Percentiles rank a stretch among this genome's conserved stretches.
Evolutionary conservation across 116 monocot genomes (phyloP).

Genomic region (Papilionanthe hybrid): DNA sequence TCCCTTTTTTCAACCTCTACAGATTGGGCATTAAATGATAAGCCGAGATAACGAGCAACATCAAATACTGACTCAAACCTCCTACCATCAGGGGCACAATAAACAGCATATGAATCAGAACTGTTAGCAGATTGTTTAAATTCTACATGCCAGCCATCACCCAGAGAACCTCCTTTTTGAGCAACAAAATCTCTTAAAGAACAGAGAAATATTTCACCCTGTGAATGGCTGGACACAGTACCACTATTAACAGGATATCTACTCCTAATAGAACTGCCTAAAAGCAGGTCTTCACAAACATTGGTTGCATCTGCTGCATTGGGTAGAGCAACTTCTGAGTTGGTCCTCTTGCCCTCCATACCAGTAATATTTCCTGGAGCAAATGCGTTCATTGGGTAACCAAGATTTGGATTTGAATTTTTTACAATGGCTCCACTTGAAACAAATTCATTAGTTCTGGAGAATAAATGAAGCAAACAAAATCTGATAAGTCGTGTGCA

Average conservation of each 20-base stretch:
- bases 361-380: conserved; percentile 15
- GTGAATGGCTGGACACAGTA: conserved; percentile 12
- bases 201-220: conserved; percentile 32
- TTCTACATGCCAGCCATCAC: conserved; percentile 63
- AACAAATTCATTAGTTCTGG: conserved; percentile 30
- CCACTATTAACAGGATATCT: conserved; percentile 10
- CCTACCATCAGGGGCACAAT: conserved; percentile 69
- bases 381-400: conserved; percentile 23
- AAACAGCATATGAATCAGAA: conserved; percentile 30
- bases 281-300: conserved; percentile 19
- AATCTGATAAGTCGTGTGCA: not conserved
- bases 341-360: conserved; percentile 10
- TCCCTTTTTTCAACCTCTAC: conserved; percentile 39
- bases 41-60: conserved; percentile 66
- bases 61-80: conserved; percentile 73
- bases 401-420: conserved; percentile 9
- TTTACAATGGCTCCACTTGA: conserved; percentile 14
- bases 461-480: not conserved
- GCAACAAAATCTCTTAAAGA: conserved; percentile 36
- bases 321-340: conserved; percentile 13
- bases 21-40: conserved; percentile 25
- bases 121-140: conserved; percentile 27
- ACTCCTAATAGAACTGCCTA: conserved; percentile 21
- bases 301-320: conserved; percentile 10
- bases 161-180: conserved; percentile 41